Evolutionary conservation across 352 stramenopile species (phyloP).

Genomic region (Phytopythium delawarense): DNA sequence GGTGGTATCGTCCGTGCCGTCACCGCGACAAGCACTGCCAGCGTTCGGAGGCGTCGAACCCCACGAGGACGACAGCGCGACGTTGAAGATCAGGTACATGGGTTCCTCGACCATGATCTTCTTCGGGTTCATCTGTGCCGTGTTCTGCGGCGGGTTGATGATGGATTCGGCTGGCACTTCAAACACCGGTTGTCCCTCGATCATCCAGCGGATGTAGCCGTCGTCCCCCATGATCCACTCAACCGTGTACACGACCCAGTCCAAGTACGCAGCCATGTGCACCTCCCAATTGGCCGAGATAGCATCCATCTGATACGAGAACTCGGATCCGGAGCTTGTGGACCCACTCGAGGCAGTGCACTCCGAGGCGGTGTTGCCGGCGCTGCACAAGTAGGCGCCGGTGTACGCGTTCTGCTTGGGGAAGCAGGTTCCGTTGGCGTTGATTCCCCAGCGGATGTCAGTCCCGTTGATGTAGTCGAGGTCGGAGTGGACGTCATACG

Average conservation of each 20-base stretch:
- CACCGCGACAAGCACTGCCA: conserved; percentile 24
- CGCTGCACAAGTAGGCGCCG: conserved; percentile 50
- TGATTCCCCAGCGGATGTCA: conserved; percentile 43
- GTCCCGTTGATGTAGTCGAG: conserved; percentile 30
- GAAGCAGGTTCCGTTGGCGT: conserved; percentile 58
- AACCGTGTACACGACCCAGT: conserved; percentile 64
- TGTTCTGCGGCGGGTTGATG: conserved; percentile 42
- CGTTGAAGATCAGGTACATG: conserved; percentile 92
- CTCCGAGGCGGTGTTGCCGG: conserved; percentile 31
- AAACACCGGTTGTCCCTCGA: conserved; percentile 84
- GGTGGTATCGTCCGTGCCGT: conserved; percentile 16
- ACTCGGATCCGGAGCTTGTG: conserved; percentile 18
- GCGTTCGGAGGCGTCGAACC: conserved; percentile 37
- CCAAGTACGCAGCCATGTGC: conserved; percentile 72
- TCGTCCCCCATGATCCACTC: conserved; percentile 58
- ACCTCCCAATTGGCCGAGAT: conserved; percentile 91
- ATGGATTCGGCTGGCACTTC: conserved; percentile 75
- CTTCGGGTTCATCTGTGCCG: conserved; percentile 52
- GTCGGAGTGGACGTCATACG: conserved; percentile 50
- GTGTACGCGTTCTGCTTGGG: conserved; percentile 58
- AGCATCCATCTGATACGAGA: conserved; percentile 89
- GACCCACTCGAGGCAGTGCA: conserved; percentile 23
- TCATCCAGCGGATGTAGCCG: conserved; percentile 70
- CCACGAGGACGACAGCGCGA: conserved; percentile 84
- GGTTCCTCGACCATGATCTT: conserved; percentile 92